Conservation (phyloP, 768 basidiomycete genomes). For the Tricholoma terreum region DNA sequence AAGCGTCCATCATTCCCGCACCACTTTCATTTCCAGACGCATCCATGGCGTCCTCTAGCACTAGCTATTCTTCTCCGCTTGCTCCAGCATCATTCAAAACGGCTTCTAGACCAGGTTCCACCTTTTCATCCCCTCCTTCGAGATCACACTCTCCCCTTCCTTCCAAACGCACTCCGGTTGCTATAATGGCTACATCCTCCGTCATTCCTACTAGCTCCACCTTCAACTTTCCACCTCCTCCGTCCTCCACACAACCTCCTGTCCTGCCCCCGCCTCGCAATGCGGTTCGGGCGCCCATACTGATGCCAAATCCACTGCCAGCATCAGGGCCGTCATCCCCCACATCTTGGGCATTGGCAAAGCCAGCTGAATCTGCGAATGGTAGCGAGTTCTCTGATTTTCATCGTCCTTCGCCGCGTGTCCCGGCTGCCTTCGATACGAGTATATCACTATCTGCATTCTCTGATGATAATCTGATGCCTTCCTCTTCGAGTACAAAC, state of each 20-base stretch:
- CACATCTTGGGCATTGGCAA: neutral
- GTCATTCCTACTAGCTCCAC: conserved; percentile 15
- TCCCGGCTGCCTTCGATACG: conserved; percentile 16
- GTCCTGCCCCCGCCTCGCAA: conserved; percentile 22
- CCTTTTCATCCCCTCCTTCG: conserved; percentile 6
- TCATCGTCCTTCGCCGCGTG: conserved; percentile 23
- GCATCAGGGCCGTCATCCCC: conserved; percentile 26
- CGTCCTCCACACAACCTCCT: conserved; percentile 14
- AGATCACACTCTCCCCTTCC: conserved; percentile 13
- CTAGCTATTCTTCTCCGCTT: neutral
- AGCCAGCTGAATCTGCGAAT: conserved; percentile 14
- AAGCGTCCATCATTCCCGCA: conserved; percentile 9
- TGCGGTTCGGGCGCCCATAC: conserved; percentile 1
- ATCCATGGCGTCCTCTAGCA: neutral
- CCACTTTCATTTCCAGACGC: neutral
- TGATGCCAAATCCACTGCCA: conserved; percentile 27
- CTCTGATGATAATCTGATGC: conserved; percentile 14
- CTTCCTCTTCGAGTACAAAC: conserved; percentile 15
- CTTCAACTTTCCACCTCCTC: conserved; percentile 21
- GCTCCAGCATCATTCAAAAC: neutral
- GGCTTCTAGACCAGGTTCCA: neutral
- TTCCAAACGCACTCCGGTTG: conserved; percentile 19
- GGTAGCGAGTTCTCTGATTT: conserved; percentile 60
- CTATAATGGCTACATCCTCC: conserved; percentile 30
- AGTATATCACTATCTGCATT: conserved; percentile 19